Evolutionary conservation across 1,284 basidiomycete species (phyloP), one percentile per base, ranked within the genome.

Genomic region (Ustilago trichophora): DNA sequence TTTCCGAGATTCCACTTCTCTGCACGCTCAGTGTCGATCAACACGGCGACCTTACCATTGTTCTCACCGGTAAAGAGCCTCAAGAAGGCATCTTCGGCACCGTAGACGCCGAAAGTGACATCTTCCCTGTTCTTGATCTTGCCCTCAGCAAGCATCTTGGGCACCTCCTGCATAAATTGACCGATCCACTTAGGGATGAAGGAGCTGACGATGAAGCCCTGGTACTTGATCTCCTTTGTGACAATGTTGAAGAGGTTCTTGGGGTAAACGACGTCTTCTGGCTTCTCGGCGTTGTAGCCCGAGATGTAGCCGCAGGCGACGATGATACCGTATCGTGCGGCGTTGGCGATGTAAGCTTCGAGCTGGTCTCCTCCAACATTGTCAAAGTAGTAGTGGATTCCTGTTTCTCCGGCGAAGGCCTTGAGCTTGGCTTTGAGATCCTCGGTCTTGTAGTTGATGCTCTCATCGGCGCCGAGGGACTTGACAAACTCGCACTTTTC

Each of bases 401-500:
- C 70, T 0, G 49, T 58, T 2, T 65, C 60, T 33, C n/a, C 70
- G 11, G 55, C 69, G 24, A 74, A 74, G 11, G 52, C 21, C 13
- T 64, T 56, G 45, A 73, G 66, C 29, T 70, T 65, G 29, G 45
- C 48, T 7, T 86, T 87, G 6, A 85, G 85, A 38, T 82, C 82
- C 13, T 81, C 80, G 1, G 83, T 86, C 83, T 95, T 96, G 84
- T 97, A 96, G 82, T 96, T 91, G 78, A 96, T 83, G 0, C 89
- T 89, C 43, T 85, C 87, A 72, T 93, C 91, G 35, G 91, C 89
- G n/a, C 92, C 92, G 21, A 95, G 82, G 49, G 92, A 89, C 79
- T 88, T 85, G 19, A 96, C 87, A 87, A 91, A 92, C 5, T 85
- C 83, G 79, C 90, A 91, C 82, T 97, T 97, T 18, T 91, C 90